Evolutionary conservation across 2,329 filamentous ascomycete genomes (phyloP), one percentile per base, ranked within the genome.

Genomic region (Trematosphaeria pertusa): DNA sequence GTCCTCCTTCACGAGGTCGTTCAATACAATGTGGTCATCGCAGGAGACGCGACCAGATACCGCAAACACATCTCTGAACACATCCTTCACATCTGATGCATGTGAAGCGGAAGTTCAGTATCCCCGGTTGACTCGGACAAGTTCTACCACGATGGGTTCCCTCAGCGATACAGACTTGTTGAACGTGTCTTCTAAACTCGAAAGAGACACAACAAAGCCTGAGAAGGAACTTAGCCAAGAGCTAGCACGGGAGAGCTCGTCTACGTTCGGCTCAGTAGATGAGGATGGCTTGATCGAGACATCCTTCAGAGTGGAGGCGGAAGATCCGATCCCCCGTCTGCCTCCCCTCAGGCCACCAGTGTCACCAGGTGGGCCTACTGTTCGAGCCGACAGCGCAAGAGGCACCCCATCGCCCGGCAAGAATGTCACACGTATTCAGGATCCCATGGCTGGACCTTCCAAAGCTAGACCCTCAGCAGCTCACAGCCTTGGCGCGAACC

Each of bases 181-280:
- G 5, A 18, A 26, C 4, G 45, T 50, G 2, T 26, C 48, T 5
- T 38, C 37, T 12, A 42, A 47, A 41, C n/a, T 59, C 3, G 43
- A 41, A 21, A 41, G 9, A 19, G 46, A 52, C 22, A 19, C 33
- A 1, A 35, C 21, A 10, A 38, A 40, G 20, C 15, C 18, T 20
- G 46, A 54, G 15, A 30, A 48, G 14, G 42, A 50, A 20, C 37
- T 20, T 19, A 49, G 54, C 3, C 56, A 58, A 41, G 50, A 58
- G 5, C 39, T 34, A n/a, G 52, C 43, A 11, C 45, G 47, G 5
- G 51, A 55, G 18, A 64, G 51, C 28, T 57, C 53, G 2, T 62
- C 64, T 3, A 63, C 56, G 3, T 69, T 54, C 49, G 65, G 65
- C 1, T 62, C 61, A 5, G 36, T 67, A 1, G 55, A 65, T 30